Base-by-base conservation (phyloP, 257 asterid species). In the Ligustrum vulgare region DNA sequence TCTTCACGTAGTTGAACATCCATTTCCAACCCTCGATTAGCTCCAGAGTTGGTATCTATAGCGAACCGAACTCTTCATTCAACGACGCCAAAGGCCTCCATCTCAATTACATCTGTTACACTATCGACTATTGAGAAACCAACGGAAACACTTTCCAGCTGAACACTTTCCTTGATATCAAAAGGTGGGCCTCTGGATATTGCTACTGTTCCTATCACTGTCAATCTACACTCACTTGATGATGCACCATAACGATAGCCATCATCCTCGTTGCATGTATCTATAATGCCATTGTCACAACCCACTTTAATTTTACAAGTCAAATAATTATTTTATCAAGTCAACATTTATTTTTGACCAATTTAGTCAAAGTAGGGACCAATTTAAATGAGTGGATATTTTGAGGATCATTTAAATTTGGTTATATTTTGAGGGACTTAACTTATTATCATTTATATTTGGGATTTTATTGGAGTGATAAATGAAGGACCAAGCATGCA, bases 171-270 rank as follows among this genome's bases (percentile, higher is more conserved):
- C 32, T 90, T 97, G 0, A 83, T 72, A 74, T 88, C 97, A 3
- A 91, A 91, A 4, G 87, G 79, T 2, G 89, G 88, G 8, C 72
- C 34, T 3, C 82, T 77, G 0, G 84, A 62, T 70, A 91, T 75
- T 2, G 80, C 74, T 32, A 93, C 73, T 0, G 91, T 87, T 65
- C 98, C 98, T 8, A 93, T 93, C 77, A 94, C 98, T 0, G 97
- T 86, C 72, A 92, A 78, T 49, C 96, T 75, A 22, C 84, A 80
- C 83, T 93, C 98, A 2, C 72, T 75, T 0, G 97, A 86, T 3
- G 96, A 87, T 6, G 82, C 86, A 22, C 80, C 84, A 0, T 91
- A 86, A 0, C 76, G 43, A 3, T 86, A 75, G 39, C 86, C 83
- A 1, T 83, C 89, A 1, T 91, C 97, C 64, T 84, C 89, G 8